Base-by-base conservation (phyloP, 768 basidiomycete genomes). In the Xerocomus brunneocitrinus region DNA sequence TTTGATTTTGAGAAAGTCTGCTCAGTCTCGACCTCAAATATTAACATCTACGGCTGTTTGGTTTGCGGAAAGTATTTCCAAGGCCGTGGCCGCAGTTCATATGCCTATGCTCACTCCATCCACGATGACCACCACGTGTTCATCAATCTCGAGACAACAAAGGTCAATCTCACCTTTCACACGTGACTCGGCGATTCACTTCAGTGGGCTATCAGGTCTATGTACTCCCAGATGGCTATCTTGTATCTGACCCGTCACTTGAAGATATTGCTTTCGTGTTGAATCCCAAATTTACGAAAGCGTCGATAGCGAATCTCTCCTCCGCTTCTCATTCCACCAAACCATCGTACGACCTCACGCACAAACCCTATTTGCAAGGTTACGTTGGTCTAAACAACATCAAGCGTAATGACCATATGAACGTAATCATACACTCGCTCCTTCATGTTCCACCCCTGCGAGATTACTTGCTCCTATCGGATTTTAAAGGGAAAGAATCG, bases 1-100 rank as follows among this genome's bases (percentile, higher is more conserved):
- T 99, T 99, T 73, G 97, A 99, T 73, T 99, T 99, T 63, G 97
- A 99, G 74, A 94, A 95, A 77, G 82, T 98, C 27, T 99, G 97
- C 78, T 98, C 95, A 8, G 91, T 98, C 48, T 97, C 92, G 34
- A 78, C 92, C 50, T 89, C 91, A 39, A 95, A 98, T 72, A 94
- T 97, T 78, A 97, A 99, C 72, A 89, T 89, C 58, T 99, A 99
- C 66, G 93, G 91, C 32, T 99, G 97, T 67, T 82, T 99, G 49
- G 95, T 98, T 14, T 95, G 92, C 67, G 97, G 97, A 51, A 98
- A 97, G 74, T 99, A 98, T 70, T 98, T 97, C 67, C 95, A 98
- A 77, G 97, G 97, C 25, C 79, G 97, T 63, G 95, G 97, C 34
- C 85, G 87, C 58, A 91, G 80, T 42, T 93, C 93, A 52, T 94